Evolutionary conservation across 345 rosid species (phyloP), one percentile per base, ranked within the genome.

Genomic region (Salix udensis): DNA sequence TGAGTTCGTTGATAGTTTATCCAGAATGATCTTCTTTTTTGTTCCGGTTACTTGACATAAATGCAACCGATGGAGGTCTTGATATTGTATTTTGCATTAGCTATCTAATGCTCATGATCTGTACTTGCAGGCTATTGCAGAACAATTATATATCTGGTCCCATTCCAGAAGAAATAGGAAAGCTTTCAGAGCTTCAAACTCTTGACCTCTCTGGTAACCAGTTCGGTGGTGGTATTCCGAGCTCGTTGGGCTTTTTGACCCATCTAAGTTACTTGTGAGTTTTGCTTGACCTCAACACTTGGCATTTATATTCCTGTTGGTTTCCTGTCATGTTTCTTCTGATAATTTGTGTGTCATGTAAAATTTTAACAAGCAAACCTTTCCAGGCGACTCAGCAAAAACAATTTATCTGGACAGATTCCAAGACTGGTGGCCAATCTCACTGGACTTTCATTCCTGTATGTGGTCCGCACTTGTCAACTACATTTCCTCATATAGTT

Each of bases 191-290:
- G 77, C 96, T 93, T 76, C 88, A 91, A 77, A 90, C 93, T 4
- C 93, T 96, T 61, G 99, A 96, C 82, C 90, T 93, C 70, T 96
- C 98, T 3, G 91, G 91, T n/a, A 96, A 96, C 79, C 89, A 77
- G 69, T 85, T 96, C 71, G 84, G 74, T 67, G 98, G 99, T 23
- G 83, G 73, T 72, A 89, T 96, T 84, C 99, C 99, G 21, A 88
- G 89, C 72, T 87, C 97, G 65, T 79, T 96, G 87, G 97, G 99
- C 55, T 82, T 84, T 74, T 85, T 93, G 37, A 76, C 88, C 73
- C 89, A 76, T 80, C 82, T 93, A 79, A 96, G 84, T 86, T 96
- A 93, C 89, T 84, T 96, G 99, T 96, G 88, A 92, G 99, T 92
- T 26, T 73, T 39, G 73, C 75, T 74, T 77, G 75, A 68, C 65